Conservation (phyloP, 345 rosid genomes). For the Hypericum perforatum region DNA sequence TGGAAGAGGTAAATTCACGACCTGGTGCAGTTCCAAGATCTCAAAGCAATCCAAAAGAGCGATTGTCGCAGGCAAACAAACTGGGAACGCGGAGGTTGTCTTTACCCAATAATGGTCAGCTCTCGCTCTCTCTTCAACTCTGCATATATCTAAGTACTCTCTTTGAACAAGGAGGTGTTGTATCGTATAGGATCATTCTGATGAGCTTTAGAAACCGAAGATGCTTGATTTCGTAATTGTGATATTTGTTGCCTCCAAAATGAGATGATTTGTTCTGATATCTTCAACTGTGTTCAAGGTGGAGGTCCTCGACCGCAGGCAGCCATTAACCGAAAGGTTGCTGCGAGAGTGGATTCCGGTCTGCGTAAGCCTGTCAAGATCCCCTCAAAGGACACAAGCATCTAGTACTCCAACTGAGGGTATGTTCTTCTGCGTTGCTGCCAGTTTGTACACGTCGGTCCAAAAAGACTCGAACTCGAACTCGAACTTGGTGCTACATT, state of each 20-base stretch:
- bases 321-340: conserved; percentile 25
- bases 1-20: conserved; percentile 43
- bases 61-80: conserved; percentile 40
- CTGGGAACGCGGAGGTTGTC: conserved; percentile 58
- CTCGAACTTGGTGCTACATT: neutral
- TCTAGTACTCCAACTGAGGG: conserved; percentile 16
- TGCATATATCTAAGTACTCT: neutral
- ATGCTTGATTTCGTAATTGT: too few relatives aligned
- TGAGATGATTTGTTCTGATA: too few relatives aligned
- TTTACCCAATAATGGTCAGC: conserved; percentile 59
- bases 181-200: neutral
- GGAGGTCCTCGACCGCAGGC: conserved; percentile 24
- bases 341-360: conserved; percentile 24
- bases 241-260: too few relatives aligned
- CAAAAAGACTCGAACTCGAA: conserved; percentile 2
- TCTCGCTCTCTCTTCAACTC: conserved; percentile 11
- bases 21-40: conserved; percentile 49
- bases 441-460: conserved; percentile 8
- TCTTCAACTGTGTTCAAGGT: conserved; percentile 10
- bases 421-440: neutral
- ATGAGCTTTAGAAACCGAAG: too few relatives aligned
- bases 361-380: conserved; percentile 25
- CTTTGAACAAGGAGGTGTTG: neutral
- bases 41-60: conserved; percentile 87
- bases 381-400: conserved; percentile 24